Base-by-base conservation (phyloP, 495 filamentous ascomycete species). In the Paragyromitra xinjiangensis region DNA sequence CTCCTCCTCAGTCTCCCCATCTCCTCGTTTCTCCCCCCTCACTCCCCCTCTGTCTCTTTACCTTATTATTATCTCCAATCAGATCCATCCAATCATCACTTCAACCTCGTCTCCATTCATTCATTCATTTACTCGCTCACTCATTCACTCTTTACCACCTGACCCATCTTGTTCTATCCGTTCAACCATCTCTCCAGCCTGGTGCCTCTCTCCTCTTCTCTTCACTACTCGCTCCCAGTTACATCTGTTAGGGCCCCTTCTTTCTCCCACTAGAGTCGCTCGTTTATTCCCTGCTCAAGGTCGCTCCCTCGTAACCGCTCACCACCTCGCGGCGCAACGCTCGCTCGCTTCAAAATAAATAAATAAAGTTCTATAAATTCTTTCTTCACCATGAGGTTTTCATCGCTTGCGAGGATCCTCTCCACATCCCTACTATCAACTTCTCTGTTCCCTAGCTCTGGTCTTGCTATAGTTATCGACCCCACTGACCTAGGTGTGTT, bases 351-450 rank as follows among this genome's bases (percentile, higher is more conserved):
- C 42, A 56, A 34, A 37, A 22, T 71, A 24, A 22, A 29, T 6
- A 56, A 55, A 12, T 8, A 29, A 12, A 39, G 19, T 14, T 39
- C 26, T 39, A 40, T 26, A 45, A 50, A 22, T 26, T 26, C 37
- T 16, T 37, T 48, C 12, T 45, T 66, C 61, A 7, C 42, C 37
- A 77, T 77, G 74, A 73, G 19, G 26, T 34, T 77, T 29, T 22
- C 61, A 5, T 65, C 74, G 22, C 50, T 77, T 14, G 29, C 74
- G 40, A 51, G 42, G 34, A 48, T 77, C 12, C 67, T 63, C 39
- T 77, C 74, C 42, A 61, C 74, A 24, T 55, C 74, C 19, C 61
- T 77, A 22, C 11, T 77, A 24, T 63, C 74, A 26, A 6, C 61
- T 11, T 77, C 74, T 24, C 34, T 77, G n/a, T 66, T 73, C 16